Conservation (phyloP, 768 basidiomycete species). For the Tubosaeta sp. region DNA sequence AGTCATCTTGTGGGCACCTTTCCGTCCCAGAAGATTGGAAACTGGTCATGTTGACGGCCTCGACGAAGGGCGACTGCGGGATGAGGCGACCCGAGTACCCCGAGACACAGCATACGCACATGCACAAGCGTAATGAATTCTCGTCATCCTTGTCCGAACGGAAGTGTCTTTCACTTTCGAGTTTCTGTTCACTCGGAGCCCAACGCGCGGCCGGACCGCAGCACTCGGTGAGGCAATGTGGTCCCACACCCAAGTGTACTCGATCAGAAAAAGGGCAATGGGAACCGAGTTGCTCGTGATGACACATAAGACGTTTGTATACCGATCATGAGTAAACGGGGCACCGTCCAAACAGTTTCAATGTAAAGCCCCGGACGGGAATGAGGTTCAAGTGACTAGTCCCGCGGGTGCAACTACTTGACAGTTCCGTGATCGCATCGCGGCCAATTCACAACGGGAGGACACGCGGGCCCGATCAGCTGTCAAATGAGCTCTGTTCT, state of each 20-base stretch:
- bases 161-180: not conserved
- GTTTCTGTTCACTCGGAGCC: not conserved
- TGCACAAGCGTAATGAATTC: not conserved
- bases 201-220: not conserved
- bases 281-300: not conserved
- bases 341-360: not conserved
- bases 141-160: not conserved
- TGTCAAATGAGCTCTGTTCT: not conserved
- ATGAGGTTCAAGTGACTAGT: not conserved
- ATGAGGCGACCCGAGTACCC: not conserved
- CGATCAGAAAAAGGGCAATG: not conserved
- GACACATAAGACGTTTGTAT: not conserved
- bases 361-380: not conserved
- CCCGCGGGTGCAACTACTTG: not conserved
- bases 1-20: not conserved
- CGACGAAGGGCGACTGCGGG: not conserved
- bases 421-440: not conserved
- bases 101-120: not conserved
- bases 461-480: not conserved
- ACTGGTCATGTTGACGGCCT: not conserved
- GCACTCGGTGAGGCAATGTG: not conserved
- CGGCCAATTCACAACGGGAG: not conserved
- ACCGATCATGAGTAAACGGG: not conserved
- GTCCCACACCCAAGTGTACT: not conserved
- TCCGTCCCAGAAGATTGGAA: not conserved